Conservation (phyloP, 2,329 filamentous ascomycete genomes). For the Phyllosticta citrichinensis region DNA sequence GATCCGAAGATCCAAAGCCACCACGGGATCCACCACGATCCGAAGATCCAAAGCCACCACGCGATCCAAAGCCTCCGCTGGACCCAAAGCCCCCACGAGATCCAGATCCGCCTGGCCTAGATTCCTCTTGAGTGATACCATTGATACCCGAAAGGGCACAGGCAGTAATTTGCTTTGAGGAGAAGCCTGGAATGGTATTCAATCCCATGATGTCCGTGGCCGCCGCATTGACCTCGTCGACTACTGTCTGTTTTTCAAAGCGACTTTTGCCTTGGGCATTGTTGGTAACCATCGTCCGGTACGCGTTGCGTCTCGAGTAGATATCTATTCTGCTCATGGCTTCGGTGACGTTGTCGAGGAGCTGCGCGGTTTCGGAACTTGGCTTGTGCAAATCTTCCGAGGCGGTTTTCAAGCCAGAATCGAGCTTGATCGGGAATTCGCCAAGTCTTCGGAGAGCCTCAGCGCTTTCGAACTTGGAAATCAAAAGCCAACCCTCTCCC, state of each 20-base stretch:
- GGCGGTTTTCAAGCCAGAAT: conserved; percentile 43
- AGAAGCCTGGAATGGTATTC: not conserved
- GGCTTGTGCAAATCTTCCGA: conserved; percentile 23
- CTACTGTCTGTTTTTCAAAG: not conserved
- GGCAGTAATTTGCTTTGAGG: not conserved
- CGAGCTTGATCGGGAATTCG: conserved; percentile 46
- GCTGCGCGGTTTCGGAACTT: conserved; percentile 15
- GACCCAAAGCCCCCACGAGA: not conserved
- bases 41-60: conserved; percentile 8
- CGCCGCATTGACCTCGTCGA: not conserved
- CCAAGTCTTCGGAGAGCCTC: conserved; percentile 43
- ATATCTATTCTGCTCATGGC: not conserved
- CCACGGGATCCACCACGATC: not conserved
- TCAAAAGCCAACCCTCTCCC: conserved; percentile 60
- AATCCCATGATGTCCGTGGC: not conserved
- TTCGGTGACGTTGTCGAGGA: conserved; percentile 26
- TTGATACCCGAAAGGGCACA: not conserved
- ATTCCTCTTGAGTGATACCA: not conserved
- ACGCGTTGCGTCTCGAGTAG: not conserved
- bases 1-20: not conserved
- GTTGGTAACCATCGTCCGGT: not conserved
- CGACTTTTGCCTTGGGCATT: not conserved
- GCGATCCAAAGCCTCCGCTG: not conserved
- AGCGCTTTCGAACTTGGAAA: conserved; percentile 45
- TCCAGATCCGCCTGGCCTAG: not conserved